A percentile compares a stretch with the other conserved stretches of the same genome.
These are phyloP conservation scores for Phaseolus coccineus DNA, from an alignment of 331 rosid genomes.

Conservation along the genomic window DNA sequence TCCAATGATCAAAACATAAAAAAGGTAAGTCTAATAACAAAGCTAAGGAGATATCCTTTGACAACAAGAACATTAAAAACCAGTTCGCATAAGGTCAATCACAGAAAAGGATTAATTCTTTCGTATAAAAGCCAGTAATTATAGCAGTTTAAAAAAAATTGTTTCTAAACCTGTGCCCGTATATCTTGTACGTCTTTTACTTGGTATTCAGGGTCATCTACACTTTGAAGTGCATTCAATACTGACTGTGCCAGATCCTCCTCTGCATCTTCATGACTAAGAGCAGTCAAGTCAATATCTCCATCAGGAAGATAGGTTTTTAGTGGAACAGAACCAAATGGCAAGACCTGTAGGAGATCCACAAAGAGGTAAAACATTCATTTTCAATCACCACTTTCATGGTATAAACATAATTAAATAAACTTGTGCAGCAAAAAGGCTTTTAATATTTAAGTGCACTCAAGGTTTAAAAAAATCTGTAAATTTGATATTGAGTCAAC, in stretches of 20 bases:
- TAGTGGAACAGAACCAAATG: conserved; percentile 65
- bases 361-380: conserved; percentile 27
- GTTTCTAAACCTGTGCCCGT: conserved; percentile 55
- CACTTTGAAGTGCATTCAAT: conserved; percentile 47
- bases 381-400: conserved; percentile 17
- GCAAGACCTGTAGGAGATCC: conserved; percentile 54
- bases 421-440: neutral
- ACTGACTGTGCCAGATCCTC: conserved; percentile 54
- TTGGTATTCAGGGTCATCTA: conserved; percentile 42
- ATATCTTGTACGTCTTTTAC: conserved; percentile 59
- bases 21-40: conserved; percentile 8
- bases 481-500: no score
- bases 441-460: no score
- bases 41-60: conserved; percentile 30
- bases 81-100: conserved; percentile 26
- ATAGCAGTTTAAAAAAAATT: conserved; percentile 6
- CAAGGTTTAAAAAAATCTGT: neutral
- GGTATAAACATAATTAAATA: conserved; percentile 35
- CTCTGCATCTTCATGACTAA: conserved; percentile 52
- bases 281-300: conserved; percentile 63
- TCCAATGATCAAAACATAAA: conserved; percentile 40
- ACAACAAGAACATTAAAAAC: conserved; percentile 22
- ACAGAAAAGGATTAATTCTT: conserved; percentile 7
- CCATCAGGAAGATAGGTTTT: conserved; percentile 72
- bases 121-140: conserved; percentile 1